Percentiles rank a stretch among this genome's conserved stretches.
Conservation (phyloP, 306 rosid genomes). For the Prunus mume region DNA sequence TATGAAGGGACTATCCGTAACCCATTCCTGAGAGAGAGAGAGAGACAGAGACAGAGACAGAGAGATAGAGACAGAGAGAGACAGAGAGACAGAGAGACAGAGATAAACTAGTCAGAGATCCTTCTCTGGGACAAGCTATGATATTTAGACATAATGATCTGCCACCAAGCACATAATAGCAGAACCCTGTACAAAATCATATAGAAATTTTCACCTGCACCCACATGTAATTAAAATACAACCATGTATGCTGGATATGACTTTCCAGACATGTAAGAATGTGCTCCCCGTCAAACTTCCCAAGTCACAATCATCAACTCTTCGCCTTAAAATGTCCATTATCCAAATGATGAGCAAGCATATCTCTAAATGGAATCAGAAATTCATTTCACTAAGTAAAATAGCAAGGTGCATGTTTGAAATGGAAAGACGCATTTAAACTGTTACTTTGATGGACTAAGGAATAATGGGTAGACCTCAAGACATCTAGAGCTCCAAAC, state of each 20-base stretch:
- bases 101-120: constrained; percentile 7
- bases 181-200: not conserved
- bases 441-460: not conserved
- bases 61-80: not conserved
- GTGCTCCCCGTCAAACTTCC: not conserved
- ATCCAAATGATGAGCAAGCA: not conserved
- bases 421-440: not conserved
- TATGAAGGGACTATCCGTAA: constrained; percentile 90
- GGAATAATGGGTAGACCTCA: not conserved
- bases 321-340: not conserved
- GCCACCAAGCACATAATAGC: constrained; percentile 8
- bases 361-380: not conserved
- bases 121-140: not conserved
- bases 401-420: constrained; percentile 1
- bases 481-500: not conserved
- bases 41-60: not conserved
- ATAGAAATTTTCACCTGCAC: not conserved
- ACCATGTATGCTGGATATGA: not conserved
- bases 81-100: not conserved
- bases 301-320: not conserved
- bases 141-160: constrained; percentile 1
- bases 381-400: not conserved
- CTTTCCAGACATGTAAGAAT: not conserved
- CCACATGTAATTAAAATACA: constrained; percentile 3
- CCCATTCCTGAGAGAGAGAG: constrained; percentile 77